Base-by-base conservation (phyloP, 371 early-diverging fungal genomes). In the Apophysomyces trapeziformis region DNA sequence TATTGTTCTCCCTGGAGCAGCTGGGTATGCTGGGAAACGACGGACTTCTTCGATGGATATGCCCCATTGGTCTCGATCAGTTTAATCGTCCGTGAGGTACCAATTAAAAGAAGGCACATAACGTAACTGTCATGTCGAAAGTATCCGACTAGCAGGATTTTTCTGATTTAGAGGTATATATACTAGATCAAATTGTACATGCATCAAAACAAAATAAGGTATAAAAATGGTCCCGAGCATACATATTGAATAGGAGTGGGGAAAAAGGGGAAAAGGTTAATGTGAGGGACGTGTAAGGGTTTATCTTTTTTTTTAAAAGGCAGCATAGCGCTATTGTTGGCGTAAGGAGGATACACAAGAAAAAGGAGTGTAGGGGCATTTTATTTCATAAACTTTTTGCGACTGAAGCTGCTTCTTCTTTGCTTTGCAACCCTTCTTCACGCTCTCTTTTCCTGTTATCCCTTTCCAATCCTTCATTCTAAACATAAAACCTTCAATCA, bases 1-100 rank as follows among this genome's bases (percentile, higher is more conserved):
- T 13, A 63, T 68, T 26, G 16, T 68, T 32, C 44, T 68, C 26
- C 68, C 62, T 37, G 68, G 68, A 47, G 68, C 64, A 32, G 58
- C 64, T 58, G 60, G 64, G 32, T 26, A 45, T 26, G 37, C 32
- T n/a, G 60, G 38, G 38, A 39, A 44, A n/a, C 44, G 61, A 43
- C 45, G 61, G 26, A 46, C 21, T 21, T 50, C 54, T 8, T 9
- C 54, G 1, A 21, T 50, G 21, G 54, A 50, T 21, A 50, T 9
- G 16, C 16, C 13, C 46, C 13, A n/a, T 45, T 45, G 13, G 16
- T 7, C 46, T n/a, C n/a, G 21, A 8, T 9, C 13, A 50, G 54
- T 7, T 1, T 50, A 9, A 7, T 45, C 16, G 16, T 45, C 54
- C 11, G 13, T 1, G 41, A 41, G 41, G 41, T 11, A 41, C 41